These are phyloP conservation scores for Hibiscus tridactylites DNA, from an alignment of 345 rosid species.

Conservation along the genomic window DNA sequence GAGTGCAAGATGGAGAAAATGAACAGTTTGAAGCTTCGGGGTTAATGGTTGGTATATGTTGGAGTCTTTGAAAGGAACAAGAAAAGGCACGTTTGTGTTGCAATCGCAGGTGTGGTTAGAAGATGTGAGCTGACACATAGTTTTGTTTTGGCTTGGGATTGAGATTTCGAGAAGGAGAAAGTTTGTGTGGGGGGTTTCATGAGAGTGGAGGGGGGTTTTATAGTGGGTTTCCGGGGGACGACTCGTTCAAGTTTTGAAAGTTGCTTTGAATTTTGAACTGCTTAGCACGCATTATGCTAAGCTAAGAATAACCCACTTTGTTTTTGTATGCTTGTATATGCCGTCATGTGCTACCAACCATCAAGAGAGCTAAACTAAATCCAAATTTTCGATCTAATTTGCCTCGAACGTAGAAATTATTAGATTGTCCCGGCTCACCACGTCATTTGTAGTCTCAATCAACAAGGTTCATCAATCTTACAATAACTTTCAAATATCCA, in stretches of 20 bases:
- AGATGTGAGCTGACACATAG: conserved; percentile 1
- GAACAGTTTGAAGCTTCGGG: neutral
- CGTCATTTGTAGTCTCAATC: too few relatives aligned
- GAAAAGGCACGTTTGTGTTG: conserved; percentile 1
- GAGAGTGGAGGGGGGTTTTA: neutral
- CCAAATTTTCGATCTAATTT: too few relatives aligned
- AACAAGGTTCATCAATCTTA: too few relatives aligned
- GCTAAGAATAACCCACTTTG: neutral
- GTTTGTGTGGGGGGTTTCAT: neutral
- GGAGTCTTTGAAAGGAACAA: neutral
- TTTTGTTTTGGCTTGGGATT: neutral
- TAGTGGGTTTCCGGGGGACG: neutral
- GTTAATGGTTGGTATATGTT: conserved; percentile 9
- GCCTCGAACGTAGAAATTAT: too few relatives aligned
- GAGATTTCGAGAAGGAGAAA: neutral
- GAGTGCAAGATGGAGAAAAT: conserved; percentile 20
- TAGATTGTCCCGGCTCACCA: too few relatives aligned
- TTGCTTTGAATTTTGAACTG: neutral
- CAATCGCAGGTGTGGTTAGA: neutral
- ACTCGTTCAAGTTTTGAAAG: neutral
- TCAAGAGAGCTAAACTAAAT: too few relatives aligned
- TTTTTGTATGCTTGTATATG: neutral
- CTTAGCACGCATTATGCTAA: neutral
- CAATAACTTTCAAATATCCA: too few relatives aligned
- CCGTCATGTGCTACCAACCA: neutral